Evolutionary conservation across 2,329 filamentous ascomycete species (phyloP).

Genomic region (Scorias spongiosa): DNA sequence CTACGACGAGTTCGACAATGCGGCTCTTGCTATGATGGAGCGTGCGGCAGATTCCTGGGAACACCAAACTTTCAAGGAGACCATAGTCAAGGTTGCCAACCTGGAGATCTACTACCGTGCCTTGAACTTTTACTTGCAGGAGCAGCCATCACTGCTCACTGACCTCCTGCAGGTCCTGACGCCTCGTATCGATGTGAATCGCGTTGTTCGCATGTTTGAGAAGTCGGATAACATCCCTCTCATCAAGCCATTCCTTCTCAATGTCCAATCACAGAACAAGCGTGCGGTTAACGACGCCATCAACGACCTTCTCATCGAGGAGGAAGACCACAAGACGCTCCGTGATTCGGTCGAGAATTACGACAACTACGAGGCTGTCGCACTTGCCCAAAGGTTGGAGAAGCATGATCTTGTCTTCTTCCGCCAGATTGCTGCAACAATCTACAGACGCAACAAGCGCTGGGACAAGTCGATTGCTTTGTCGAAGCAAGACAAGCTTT

Average conservation of each 20-base stretch:
- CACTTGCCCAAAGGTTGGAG: constrained; percentile 81
- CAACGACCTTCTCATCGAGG: constrained; percentile 93
- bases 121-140: constrained; percentile 92
- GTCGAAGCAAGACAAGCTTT: constrained; percentile 98
- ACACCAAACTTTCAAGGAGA: constrained; percentile 99
- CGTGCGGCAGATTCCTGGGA: constrained; percentile 96
- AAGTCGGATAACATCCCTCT: constrained; percentile 95
- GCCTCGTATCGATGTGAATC: constrained; percentile 91
- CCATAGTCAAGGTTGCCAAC: constrained; percentile 92
- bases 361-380: constrained; percentile 95
- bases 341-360: constrained; percentile 97
- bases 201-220: constrained; percentile 98
- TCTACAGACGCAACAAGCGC: constrained; percentile 99
- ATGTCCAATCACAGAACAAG: constrained; percentile 95
- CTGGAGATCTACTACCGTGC: constrained; percentile 98
- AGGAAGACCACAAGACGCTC: constrained; percentile 98
- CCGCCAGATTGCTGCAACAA: constrained; percentile 93
- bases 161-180: constrained; percentile 85
- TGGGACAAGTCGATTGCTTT: constrained; percentile 98
- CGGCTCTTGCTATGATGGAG: constrained; percentile 94
- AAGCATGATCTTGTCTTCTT: constrained; percentile 98
- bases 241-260: constrained; percentile 97
- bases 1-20: constrained; percentile 97
- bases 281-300: constrained; percentile 94
- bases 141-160: constrained; percentile 90